Evolutionary conservation across 2,329 filamentous ascomycete genomes (phyloP), one percentile per base, ranked within the genome.

Genomic region (Colletotrichum chrysophilum): DNA sequence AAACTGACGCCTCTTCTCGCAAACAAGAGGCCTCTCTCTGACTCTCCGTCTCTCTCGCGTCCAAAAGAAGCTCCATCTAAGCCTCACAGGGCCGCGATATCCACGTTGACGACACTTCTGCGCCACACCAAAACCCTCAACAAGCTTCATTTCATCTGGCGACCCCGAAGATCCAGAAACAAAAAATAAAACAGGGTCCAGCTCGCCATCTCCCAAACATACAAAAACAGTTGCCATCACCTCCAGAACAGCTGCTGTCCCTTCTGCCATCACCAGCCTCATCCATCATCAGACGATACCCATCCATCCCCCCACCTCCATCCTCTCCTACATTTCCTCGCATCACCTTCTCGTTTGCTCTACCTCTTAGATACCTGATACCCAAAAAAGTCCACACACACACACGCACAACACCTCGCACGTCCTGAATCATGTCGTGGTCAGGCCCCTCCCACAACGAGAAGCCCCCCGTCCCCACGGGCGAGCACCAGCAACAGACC

Each of bases 381-480:
- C 8, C 21, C 24, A n/a, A 13, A 13, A 18, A n/a, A n/a, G n/a
- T n/a, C n/a, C n/a, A n/a, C n/a, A n/a, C n/a, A n/a, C n/a, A n/a
- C 30, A 65, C 12, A 38, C 7, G 14, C 16, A 43, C 38, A n/a
- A 18, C 38, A 18, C 38, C 38, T 48, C 38, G 18, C 38, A 48
- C 38, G 38, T 48, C 60, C 60, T 24, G 34, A 75, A 30, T 60
- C 21, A 76, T 76, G 71, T 76, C 74, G 32, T 68, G 70, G 69
- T 64, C 69, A 28, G 69, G 60, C 32, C 69, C 36, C 48, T 66
- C 65, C 36, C 21, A 38, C 69, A 70, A 75, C 34, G 77, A 78
- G 68, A 77, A 78, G 71, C 75, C 75, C 10, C 77, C 77, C 56
- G 65, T 76, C 18, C 73, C 69, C 36, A 68, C 66, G 56, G 67